Base-by-base conservation (phyloP, 805 yeast species). In the Wickerhamiella kurtzmanii region DNA sequence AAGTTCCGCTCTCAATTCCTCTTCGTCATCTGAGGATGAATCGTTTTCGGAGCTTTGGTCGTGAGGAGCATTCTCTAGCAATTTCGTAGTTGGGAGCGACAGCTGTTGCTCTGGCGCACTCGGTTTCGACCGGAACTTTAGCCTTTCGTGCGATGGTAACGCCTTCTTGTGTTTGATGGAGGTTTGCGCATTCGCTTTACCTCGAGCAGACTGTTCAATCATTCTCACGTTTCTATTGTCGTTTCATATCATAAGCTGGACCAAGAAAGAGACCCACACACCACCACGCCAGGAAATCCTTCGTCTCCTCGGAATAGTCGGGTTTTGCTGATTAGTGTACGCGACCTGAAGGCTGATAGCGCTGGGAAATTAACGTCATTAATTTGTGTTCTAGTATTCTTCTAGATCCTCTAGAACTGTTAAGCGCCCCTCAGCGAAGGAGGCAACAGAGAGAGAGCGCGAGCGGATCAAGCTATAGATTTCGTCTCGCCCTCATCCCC, bases 151-250 rank as follows among this genome's bases (percentile, higher is more conserved):
- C 4, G 55, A 50, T 21, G 49, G 51, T 35, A 56, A 45, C 6
- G 53, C 45, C 2, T 56, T 28, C 5, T 49, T 53, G 32, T 56
- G 55, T n/a, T 21, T n/a, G 17, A 56, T 55, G 11, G 56, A 55
- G 2, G 49, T 50, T 1, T 22, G 15, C 37, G 41, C 46, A 35
- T 46, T 52, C 11, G 37, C 40, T 20, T 50, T 41, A 13, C 56
- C 59, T 38, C 45, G 49, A 1, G 57, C 59, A 4, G 56, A 51
- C 45, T 54, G 25, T 15, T 38, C 41, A 38, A 38, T 19, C 41
- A 38, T 38, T 9, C 9, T 17, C 9, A 11, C 35, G 15, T 15
- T 15, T 9, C 35, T 11, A 28, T 28, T 28, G n/a, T n/a, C n/a
- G n/a, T n/a, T n/a, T n/a, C n/a, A n/a, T n/a, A n/a, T n/a, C n/a